phyloP scores from a whole-genome alignment of 192 early-diverging fungal genomes.

The Lunasporangiospora selenospora region DNA sequence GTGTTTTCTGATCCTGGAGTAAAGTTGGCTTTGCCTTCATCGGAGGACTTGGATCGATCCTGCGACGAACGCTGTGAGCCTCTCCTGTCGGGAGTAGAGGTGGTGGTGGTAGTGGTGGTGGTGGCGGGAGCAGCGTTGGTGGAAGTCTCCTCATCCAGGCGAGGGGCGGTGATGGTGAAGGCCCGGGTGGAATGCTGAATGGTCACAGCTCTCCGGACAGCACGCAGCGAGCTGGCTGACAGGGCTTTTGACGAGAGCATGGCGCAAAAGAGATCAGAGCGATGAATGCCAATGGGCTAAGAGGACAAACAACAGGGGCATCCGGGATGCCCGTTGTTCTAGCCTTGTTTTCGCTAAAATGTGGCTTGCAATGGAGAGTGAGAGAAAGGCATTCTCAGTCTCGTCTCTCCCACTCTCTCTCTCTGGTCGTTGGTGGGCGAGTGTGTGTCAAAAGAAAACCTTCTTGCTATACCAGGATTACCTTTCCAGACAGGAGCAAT shows the following conservation, averaged over 20 bases:
- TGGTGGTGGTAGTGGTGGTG: not conserved
- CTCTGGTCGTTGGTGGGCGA: no score
- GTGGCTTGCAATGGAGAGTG: conserved; percentile 1
- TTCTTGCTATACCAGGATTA: no score
- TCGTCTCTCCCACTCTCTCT: no score
- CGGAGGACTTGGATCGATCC: no score
- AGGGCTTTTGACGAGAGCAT: conserved; percentile 31
- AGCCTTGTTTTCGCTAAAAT: no score
- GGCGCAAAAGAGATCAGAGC: no score
- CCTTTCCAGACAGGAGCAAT: no score
- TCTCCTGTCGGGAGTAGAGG: no score
- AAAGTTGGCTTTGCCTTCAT: not conserved
- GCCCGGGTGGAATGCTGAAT: conserved; percentile 12
- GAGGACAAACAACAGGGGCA: no score
- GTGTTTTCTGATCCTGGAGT: conserved; percentile 7
- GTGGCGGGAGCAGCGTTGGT: not conserved
- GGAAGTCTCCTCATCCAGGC: not conserved
- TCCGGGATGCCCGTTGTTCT: no score
- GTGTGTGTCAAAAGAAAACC: no score
- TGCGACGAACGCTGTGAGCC: no score
- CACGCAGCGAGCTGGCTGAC: conserved; percentile 1
- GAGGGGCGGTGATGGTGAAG: conserved; percentile 5
- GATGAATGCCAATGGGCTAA: not conserved
- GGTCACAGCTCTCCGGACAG: not conserved
- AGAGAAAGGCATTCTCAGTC: not conserved